Conservation (phyloP, 2,329 filamentous ascomycete genomes). For the Neurospora sp. region DNA sequence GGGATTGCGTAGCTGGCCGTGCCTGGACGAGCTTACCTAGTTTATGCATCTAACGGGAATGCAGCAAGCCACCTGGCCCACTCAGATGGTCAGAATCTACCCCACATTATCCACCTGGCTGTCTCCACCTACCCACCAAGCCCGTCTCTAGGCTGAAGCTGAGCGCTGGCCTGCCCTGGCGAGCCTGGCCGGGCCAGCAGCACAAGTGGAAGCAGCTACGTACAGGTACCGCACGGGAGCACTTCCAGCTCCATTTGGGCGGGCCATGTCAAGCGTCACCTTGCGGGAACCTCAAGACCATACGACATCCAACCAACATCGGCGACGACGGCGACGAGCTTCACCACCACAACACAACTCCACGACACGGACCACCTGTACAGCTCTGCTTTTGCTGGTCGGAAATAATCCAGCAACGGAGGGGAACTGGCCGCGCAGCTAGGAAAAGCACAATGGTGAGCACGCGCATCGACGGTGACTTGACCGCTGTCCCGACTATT, state of each 20-base stretch:
- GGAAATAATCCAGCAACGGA: neutral
- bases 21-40: neutral
- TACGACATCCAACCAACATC: neutral
- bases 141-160: neutral
- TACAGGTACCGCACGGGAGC: neutral
- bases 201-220: neutral
- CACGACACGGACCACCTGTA: slow-evolving; percentile 1
- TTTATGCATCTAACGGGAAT: neutral
- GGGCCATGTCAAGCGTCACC: slow-evolving; percentile 1
- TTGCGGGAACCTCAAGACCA: slow-evolving; percentile 1
- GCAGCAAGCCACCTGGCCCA: neutral
- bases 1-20: slow-evolving; percentile 10
- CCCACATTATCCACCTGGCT: neutral
- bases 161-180: neutral
- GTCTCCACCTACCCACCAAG: neutral
- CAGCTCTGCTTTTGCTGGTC: slow-evolving; percentile 1
- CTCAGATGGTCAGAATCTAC: neutral
- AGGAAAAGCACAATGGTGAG: neutral
- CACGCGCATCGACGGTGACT: neutral
- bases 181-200: neutral
- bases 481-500: neutral
- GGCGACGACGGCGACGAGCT: slow-evolving; percentile 4
- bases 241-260: neutral
- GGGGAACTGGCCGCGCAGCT: neutral
- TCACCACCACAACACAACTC: neutral